Conservation (phyloP, 2,329 filamentous ascomycete genomes). For the Colletotrichum sp. region DNA sequence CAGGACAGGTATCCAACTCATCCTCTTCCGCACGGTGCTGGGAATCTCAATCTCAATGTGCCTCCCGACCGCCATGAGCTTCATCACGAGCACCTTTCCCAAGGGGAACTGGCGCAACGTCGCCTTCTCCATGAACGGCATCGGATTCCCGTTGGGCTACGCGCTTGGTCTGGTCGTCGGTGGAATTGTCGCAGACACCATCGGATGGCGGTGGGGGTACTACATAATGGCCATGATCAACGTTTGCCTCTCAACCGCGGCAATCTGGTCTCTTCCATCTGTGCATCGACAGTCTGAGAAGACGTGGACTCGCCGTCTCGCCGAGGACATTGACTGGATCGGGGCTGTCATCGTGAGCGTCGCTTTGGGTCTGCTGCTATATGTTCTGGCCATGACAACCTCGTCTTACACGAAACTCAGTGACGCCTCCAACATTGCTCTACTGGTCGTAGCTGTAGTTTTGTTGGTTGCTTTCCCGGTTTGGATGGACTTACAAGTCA, state of each 20-base stretch:
- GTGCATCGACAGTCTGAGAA: constrained; percentile 26
- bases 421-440: constrained; percentile 43
- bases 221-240: constrained; percentile 43
- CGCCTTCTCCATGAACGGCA: constrained; percentile 48
- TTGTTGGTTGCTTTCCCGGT: constrained; percentile 54
- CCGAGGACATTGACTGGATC: constrained; percentile 57
- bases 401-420: constrained; percentile 41
- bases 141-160: constrained; percentile 51
- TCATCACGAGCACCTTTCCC: constrained; percentile 41
- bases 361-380: constrained; percentile 54
- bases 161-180: constrained; percentile 54
- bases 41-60: constrained; percentile 42
- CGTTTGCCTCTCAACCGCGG: constrained; percentile 36
- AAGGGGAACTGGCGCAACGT: constrained; percentile 41
- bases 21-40: constrained; percentile 37
- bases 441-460: constrained; percentile 47
- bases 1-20: constrained; percentile 38
- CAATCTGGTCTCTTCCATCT: constrained; percentile 40
- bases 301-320: constrained; percentile 29
- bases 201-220: constrained; percentile 53
- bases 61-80: constrained; percentile 38
- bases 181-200: constrained; percentile 51
- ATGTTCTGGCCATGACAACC: constrained; percentile 53
- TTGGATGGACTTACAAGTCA: constrained; percentile 59
- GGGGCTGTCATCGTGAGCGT: constrained; percentile 50